Evolutionary conservation across 2,329 filamentous ascomycete species (phyloP).

Genomic region (Fusarium tupiense): DNA sequence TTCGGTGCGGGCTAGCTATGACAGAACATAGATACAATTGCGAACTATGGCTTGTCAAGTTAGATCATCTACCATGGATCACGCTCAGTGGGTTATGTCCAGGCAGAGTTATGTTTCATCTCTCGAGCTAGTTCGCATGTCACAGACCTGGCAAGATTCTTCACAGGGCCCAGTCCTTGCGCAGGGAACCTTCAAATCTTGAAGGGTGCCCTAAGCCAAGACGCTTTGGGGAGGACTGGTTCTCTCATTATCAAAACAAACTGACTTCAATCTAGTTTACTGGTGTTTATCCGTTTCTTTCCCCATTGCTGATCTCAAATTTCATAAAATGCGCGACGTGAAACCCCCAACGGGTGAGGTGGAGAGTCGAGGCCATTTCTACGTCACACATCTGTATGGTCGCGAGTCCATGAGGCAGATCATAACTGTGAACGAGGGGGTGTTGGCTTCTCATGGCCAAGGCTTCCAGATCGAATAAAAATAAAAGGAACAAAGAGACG

Average conservation of each 20-base stretch:
- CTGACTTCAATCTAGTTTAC: constrained; percentile 31
- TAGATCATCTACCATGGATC: neutral
- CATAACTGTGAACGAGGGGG: constrained; percentile 20
- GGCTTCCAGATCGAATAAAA: constrained; percentile 31
- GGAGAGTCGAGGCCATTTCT: constrained; percentile 24
- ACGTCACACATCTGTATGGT: constrained; percentile 40
- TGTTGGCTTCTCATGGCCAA: constrained; percentile 40
- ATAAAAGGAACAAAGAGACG: constrained; percentile 29
- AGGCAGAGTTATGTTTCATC: neutral
- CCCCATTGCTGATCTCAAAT: constrained; percentile 16
- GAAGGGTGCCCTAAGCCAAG: neutral
- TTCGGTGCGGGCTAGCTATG: neutral
- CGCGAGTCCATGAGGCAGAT: constrained; percentile 38
- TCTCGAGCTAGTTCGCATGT: neutral
- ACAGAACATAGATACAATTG: neutral
- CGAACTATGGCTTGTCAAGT: neutral
- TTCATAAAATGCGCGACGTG: constrained; percentile 20
- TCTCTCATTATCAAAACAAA: constrained; percentile 20
- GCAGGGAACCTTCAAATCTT: neutral
- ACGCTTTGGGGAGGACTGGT: neutral
- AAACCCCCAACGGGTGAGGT: constrained; percentile 15
- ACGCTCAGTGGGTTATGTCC: neutral
- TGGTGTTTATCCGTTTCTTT: constrained; percentile 20
- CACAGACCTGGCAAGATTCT: neutral
- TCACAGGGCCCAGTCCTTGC: neutral